These are phyloP conservation scores for Alternaria viburni DNA, from an alignment of 2,329 filamentous ascomycete species.

Conservation along the genomic window DNA sequence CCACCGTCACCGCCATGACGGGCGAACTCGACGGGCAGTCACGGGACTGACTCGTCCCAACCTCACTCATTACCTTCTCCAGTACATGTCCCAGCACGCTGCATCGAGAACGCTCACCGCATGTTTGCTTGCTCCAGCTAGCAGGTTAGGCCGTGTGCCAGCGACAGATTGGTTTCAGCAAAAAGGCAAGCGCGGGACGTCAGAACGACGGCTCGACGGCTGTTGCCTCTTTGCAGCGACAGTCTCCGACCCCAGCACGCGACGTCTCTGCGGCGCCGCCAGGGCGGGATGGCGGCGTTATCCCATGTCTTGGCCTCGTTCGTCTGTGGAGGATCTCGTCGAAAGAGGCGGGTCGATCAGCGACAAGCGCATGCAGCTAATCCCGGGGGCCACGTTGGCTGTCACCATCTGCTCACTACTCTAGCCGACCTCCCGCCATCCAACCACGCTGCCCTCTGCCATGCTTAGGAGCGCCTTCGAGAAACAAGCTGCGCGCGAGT, in stretches of 20 bases:
- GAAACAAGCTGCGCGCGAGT: slow-evolving; percentile 29
- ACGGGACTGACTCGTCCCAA: slow-evolving; percentile 22
- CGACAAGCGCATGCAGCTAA: slow-evolving; percentile 49
- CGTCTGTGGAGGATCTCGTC: slow-evolving; percentile 46
- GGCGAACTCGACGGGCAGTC: slow-evolving; percentile 1
- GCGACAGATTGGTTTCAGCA: slow-evolving; percentile 39
- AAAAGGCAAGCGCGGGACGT: slow-evolving; percentile 44
- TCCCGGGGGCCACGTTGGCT: slow-evolving; percentile 48
- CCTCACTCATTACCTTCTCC: slow-evolving; percentile 1
- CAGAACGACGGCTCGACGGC: slow-evolving; percentile 32
- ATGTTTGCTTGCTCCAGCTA: slow-evolving; percentile 29
- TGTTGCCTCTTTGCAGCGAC: slow-evolving; percentile 38
- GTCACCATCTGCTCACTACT: slow-evolving; percentile 27
- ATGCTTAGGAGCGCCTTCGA: slow-evolving; percentile 22
- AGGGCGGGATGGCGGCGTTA: slow-evolving; percentile 45
- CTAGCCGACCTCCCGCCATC: slow-evolving; percentile 29
- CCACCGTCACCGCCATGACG: not conserved
- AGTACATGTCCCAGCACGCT: slow-evolving; percentile 2
- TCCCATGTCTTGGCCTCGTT: slow-evolving; percentile 43
- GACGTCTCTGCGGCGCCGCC: slow-evolving; percentile 39
- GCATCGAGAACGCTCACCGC: slow-evolving; percentile 26
- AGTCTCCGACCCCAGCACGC: slow-evolving; percentile 38
- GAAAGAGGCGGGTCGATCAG: slow-evolving; percentile 49
- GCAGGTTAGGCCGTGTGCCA: slow-evolving; percentile 25
- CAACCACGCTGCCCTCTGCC: slow-evolving; percentile 17